Percentiles rank a stretch among this genome's conserved stretches.
Evolutionary conservation across 1,139 yeast species (phyloP).

Genomic region (Yamadazyma aaseri): DNA sequence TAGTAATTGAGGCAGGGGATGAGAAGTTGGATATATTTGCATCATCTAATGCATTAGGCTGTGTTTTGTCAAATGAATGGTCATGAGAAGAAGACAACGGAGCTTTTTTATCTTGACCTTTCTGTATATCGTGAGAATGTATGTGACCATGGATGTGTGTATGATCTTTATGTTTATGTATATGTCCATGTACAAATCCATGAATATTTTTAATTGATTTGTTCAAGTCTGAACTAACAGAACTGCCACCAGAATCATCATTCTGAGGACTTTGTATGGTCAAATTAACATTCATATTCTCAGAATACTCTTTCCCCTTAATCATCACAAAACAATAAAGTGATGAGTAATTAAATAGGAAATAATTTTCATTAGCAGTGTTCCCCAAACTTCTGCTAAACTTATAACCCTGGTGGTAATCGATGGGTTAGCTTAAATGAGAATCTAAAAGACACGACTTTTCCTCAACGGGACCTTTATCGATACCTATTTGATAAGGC

Average conservation of each 20-base stretch:
- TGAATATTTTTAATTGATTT: slow-evolving; percentile 20
- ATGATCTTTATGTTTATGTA: slow-evolving; percentile 61
- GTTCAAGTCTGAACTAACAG: slow-evolving; percentile 1
- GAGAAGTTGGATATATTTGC: neutral
- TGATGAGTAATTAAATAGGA: neutral
- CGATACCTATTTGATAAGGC: too few relatives aligned
- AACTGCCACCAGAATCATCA: neutral
- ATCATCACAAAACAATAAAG: neutral
- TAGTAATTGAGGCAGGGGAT: neutral
- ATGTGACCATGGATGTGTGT: slow-evolving; percentile 71
- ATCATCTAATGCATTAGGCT: neutral
- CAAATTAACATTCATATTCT: slow-evolving; percentile 4
- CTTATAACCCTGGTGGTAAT: neutral
- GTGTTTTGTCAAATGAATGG: neutral
- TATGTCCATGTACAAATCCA: slow-evolving; percentile 68
- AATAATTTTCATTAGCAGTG: too few relatives aligned
- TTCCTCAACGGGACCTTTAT: too few relatives aligned
- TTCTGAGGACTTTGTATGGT: neutral
- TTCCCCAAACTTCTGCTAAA: too few relatives aligned
- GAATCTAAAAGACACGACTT: too few relatives aligned
- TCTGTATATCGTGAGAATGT: slow-evolving; percentile 43
- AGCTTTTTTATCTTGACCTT: neutral
- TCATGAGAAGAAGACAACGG: too few relatives aligned
- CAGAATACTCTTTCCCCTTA: slow-evolving; percentile 1
- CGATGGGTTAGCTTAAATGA: too few relatives aligned